Conservation (phyloP, 768 basidiomycete genomes). For the Hygrophorus pudorinus region DNA sequence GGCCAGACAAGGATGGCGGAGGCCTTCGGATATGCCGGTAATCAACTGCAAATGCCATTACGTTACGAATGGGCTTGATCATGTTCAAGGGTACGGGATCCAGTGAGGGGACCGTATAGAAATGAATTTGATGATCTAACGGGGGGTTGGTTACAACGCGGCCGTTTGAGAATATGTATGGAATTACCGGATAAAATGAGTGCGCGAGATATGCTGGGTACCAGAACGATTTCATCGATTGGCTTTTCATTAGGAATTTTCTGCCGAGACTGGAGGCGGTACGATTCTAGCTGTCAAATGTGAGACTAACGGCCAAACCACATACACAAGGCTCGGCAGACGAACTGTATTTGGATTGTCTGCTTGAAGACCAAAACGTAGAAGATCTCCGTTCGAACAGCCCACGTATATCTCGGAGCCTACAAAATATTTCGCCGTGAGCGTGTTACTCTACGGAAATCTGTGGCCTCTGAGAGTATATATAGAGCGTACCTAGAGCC, state of each 20-base stretch:
- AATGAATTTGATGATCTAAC: constrained; percentile 56
- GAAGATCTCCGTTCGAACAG: constrained; percentile 73
- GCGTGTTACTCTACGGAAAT: not conserved
- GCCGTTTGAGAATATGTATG: constrained; percentile 8
- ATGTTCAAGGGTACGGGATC: constrained; percentile 50
- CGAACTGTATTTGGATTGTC: constrained; percentile 41
- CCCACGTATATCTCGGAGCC: constrained; percentile 84
- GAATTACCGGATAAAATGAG: constrained; percentile 66
- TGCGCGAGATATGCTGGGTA: constrained; percentile 65
- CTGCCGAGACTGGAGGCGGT: constrained; percentile 60
- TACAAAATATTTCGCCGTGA: constrained; percentile 16
- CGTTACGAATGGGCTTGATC: constrained; percentile 75
- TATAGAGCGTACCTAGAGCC: constrained; percentile 38
- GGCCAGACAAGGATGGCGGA: constrained; percentile 28
- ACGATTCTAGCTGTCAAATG: constrained; percentile 42
- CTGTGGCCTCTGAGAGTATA: not conserved
- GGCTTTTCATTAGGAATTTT: constrained; percentile 57
- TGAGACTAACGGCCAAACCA: not conserved
- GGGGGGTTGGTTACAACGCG: constrained; percentile 9
- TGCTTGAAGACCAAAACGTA: constrained; percentile 67
- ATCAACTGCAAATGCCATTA: constrained; percentile 75
- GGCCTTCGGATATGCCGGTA: constrained; percentile 55
- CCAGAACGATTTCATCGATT: constrained; percentile 70
- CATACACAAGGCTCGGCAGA: not conserved
- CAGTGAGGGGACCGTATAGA: constrained; percentile 74